Conservation (phyloP, 2,329 filamentous ascomycete genomes). For the Lachnellula hyalina region DNA sequence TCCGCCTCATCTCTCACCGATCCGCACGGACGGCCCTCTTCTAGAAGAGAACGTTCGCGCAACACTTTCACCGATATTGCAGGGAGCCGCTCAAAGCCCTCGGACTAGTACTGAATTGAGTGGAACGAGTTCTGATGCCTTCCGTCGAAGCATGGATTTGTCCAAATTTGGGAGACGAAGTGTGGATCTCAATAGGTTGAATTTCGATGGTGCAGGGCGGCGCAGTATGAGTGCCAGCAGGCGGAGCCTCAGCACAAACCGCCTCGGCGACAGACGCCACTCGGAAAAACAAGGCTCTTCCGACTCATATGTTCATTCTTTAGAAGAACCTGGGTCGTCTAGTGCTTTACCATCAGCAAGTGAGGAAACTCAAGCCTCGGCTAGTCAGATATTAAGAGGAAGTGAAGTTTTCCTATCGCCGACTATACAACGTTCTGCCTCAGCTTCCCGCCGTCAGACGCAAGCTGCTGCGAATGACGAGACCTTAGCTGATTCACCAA, state of each 20-base stretch:
- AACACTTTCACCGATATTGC: constrained; percentile 47
- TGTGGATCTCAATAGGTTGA: constrained; percentile 43
- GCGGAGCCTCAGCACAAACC: constrained; percentile 46
- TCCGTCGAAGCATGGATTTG: constrained; percentile 47
- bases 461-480: constrained; percentile 14
- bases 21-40: constrained; percentile 22
- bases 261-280: constrained; percentile 43
- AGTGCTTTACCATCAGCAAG: constrained; percentile 63
- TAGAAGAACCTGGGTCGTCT: constrained; percentile 70
- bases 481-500: constrained; percentile 19
- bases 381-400: constrained; percentile 81
- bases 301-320: constrained; percentile 70
- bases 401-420: constrained; percentile 87
- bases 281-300: constrained; percentile 57
- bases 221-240: constrained; percentile 60
- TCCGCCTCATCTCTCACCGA: constrained; percentile 10
- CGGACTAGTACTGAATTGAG: constrained; percentile 49
- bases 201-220: constrained; percentile 40
- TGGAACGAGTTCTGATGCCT: constrained; percentile 49
- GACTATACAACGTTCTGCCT: constrained; percentile 51
- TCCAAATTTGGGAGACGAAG: constrained; percentile 39
- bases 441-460: constrained; percentile 15
- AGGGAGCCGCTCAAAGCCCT: constrained; percentile 38
- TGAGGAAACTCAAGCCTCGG: constrained; percentile 72
- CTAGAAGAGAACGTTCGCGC: constrained; percentile 55